phyloP scores from a whole-genome alignment of 2,329 filamentous ascomycete genomes.

The Pleoardoris graminearum region DNA sequence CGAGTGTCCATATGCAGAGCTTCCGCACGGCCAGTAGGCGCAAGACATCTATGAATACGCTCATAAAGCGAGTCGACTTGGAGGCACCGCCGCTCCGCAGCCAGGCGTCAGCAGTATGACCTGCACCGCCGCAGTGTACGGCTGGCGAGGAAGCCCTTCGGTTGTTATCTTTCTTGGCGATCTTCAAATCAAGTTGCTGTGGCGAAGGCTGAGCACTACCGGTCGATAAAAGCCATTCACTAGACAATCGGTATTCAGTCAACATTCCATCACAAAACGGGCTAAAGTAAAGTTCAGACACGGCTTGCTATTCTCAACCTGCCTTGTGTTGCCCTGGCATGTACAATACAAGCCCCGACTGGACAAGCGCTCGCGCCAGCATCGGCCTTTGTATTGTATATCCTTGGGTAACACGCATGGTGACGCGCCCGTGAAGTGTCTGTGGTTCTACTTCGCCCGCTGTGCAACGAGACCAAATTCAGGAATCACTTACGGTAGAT shows the following conservation, averaged over 20 bases:
- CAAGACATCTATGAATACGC: conserved; percentile 84
- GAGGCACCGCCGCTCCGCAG: conserved; percentile 50
- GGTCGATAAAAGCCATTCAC: conserved; percentile 62
- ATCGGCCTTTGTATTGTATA: no score
- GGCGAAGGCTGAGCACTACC: conserved; percentile 25
- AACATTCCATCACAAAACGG: no score
- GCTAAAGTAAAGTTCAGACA: no score
- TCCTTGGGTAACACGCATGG: no score
- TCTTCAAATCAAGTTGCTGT: conserved; percentile 27
- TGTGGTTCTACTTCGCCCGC: no score
- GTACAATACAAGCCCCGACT: no score
- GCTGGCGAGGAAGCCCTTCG: conserved; percentile 40
- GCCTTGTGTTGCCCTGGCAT: no score
- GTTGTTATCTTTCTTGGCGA: conserved; percentile 12
- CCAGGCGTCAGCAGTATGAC: conserved; percentile 51
- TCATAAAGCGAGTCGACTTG: conserved; percentile 73
- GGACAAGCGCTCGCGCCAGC: no score
- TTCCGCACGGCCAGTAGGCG: conserved; percentile 80
- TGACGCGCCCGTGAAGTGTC: no score
- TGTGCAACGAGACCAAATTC: background rate
- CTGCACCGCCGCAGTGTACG: conserved; percentile 42
- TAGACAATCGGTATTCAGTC: background rate
- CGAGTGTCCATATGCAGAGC: conserved; percentile 84
- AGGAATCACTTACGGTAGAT: conserved; percentile 50
- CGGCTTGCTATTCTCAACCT: no score